Percentiles rank a stretch among this genome's conserved stretches.
Evolutionary conservation across 371 early-diverging fungal species (phyloP).

Genomic region (Capillidium heterosporum): DNA sequence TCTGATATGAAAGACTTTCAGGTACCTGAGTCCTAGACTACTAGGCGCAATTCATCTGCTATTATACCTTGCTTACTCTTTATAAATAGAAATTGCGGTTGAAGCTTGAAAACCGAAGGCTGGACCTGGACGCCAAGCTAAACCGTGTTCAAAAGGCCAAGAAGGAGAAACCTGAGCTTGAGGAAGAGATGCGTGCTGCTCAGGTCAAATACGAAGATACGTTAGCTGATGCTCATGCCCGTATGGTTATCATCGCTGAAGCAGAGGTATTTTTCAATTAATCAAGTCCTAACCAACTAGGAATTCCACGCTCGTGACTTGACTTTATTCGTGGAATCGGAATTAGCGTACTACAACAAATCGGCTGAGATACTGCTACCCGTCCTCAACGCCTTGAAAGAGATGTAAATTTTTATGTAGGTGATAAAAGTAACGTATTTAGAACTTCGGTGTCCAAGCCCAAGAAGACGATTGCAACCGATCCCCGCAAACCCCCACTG

Average conservation of each 20-base stretch:
- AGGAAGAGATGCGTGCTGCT: slow-evolving; percentile 75
- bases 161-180: slow-evolving; percentile 75
- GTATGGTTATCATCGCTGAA: slow-evolving; percentile 46
- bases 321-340: background rate
- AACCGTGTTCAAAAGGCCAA: slow-evolving; percentile 68
- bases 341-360: background rate
- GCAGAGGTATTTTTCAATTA: slow-evolving; percentile 28
- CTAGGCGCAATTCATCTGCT: background rate
- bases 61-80: background rate
- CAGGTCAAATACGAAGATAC: slow-evolving; percentile 85
- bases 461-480: background rate
- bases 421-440: background rate
- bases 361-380: background rate
- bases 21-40: too few species aligned
- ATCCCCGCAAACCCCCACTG: background rate
- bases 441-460: background rate
- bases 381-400: background rate
- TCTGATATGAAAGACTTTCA: background rate
- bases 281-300: background rate
- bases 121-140: slow-evolving; percentile 83
- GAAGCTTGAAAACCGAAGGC: slow-evolving; percentile 71
- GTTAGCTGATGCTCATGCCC: slow-evolving; percentile 34
- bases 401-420: slow-evolving; percentile 5
- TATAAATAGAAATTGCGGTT: slow-evolving; percentile 21
- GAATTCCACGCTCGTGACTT: background rate